These are phyloP conservation scores for Wallemia mellicola DNA, from an alignment of 1,284 basidiomycete species.

Conservation along the genomic window DNA sequence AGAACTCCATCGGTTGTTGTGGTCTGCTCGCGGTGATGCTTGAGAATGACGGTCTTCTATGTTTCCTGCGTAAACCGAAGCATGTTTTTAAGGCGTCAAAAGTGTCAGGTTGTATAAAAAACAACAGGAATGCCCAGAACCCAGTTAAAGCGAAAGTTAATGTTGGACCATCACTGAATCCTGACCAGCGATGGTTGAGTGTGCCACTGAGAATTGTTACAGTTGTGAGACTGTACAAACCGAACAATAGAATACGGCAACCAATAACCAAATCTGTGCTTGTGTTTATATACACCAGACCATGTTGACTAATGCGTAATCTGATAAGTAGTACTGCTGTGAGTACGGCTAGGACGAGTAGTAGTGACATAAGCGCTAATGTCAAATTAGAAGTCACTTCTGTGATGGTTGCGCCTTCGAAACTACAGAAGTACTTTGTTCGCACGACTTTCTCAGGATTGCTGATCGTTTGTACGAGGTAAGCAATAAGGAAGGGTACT, in stretches of 20 bases:
- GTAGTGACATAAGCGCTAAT: not conserved
- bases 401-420: not conserved
- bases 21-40: not conserved
- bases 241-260: not conserved
- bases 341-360: not conserved
- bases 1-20: too few relatives aligned
- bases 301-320: not conserved
- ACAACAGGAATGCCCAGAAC: not conserved
- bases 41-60: not conserved
- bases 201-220: not conserved
- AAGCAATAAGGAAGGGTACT: not conserved
- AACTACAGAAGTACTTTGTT: not conserved
- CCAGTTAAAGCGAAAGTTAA: not conserved
- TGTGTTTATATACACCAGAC: not conserved
- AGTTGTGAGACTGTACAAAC: not conserved
- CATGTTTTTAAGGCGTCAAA: not conserved
- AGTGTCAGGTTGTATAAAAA: not conserved
- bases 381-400: not conserved
- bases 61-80: not conserved
- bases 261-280: not conserved
- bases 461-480: not conserved
- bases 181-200: not conserved
- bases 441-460: not conserved
- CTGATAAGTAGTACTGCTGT: not conserved
- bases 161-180: not conserved